phyloP scores from a whole-genome alignment of 2,329 filamentous ascomycete species.

The Venturia pyrina region DNA sequence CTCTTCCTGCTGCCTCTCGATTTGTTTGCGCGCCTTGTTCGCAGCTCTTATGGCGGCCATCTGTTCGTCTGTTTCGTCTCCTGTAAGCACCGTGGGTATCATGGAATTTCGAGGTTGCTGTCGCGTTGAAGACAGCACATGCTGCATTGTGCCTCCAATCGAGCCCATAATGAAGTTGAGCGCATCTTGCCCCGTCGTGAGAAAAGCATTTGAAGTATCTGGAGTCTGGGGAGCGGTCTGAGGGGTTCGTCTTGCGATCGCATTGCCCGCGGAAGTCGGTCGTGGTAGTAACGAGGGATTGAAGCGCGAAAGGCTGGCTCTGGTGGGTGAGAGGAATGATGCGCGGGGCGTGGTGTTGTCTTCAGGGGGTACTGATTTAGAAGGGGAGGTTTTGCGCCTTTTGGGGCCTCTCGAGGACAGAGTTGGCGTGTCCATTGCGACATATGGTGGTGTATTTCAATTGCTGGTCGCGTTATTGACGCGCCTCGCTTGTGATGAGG shows the following conservation, averaged over 20 bases:
- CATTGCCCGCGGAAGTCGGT: neutral
- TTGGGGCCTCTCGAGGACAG: slow-evolving; percentile 19
- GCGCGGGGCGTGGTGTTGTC: slow-evolving; percentile 9
- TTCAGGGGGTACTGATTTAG: slow-evolving; percentile 16
- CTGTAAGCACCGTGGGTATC: neutral
- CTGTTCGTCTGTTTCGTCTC: slow-evolving; percentile 11
- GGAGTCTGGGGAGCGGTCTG: slow-evolving; percentile 3
- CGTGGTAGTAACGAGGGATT: slow-evolving; percentile 20
- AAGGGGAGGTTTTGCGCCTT: slow-evolving; percentile 25
- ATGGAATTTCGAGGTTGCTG: neutral
- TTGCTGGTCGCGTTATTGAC: neutral
- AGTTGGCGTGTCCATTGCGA: neutral
- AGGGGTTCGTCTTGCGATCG: neutral
- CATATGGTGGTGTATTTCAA: neutral
- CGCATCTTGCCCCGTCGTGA: slow-evolving; percentile 8
- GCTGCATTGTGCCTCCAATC: slow-evolving; percentile 1
- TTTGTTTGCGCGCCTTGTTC: slow-evolving; percentile 7
- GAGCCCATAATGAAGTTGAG: slow-evolving; percentile 10
- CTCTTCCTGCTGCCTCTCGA: neutral
- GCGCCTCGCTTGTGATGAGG: slow-evolving; percentile 1
- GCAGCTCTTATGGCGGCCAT: slow-evolving; percentile 6
- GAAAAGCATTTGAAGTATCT: neutral
- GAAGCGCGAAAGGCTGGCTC: slow-evolving; percentile 29
- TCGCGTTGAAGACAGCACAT: neutral
- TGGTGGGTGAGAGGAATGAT: slow-evolving; percentile 30